Base-by-base conservation (phyloP, 2,329 filamentous ascomycete species). In the Penicillium freii region DNA sequence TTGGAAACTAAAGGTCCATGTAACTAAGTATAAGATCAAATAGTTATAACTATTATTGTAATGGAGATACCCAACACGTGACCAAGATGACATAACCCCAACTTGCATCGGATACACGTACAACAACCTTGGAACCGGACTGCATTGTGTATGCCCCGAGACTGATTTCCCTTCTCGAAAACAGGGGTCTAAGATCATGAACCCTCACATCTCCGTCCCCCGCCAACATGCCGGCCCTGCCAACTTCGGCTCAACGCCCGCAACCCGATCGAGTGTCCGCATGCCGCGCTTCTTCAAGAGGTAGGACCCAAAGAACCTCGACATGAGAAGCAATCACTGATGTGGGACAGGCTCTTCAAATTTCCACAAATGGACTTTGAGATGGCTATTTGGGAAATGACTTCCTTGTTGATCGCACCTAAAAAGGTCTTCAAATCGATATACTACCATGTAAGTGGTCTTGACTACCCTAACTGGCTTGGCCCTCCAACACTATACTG, bases 341-440 rank as follows among this genome's bases (percentile, higher is more conserved):
- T 54, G 5, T 47, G 29, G n/a, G 38, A 21, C 50, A 82, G 81
- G 57, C 75, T 88, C 49, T 87, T 88, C 80, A 89, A 89, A 72
- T 88, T 88, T 68, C 85, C 86, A 11, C 86, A 87, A 66, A 88
- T 89, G 86, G 86, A 89, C 77, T 89, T 89, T 70, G 86, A 89
- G 70, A 87, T 87, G 80, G 86, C 86, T 21, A 83, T 87, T 64
- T 89, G 86, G 86, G 86, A 89, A 72, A 88, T 89, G 83, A 87
- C 84, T 60, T 84, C 82, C 66, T 77, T 89, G 52, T 79, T 89
- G 62, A 84, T 88, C 69, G 84, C 85, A 33, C 86, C 86, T 0
- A 88, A 88, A 76, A 88, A 88, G 71, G 86, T 89, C 50, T 89
- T 89, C 71, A 79, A 86, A 61, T 86, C 84, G 44, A 87, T 88